Evolutionary conservation across 2,329 filamentous ascomycete genomes (phyloP), one percentile per base, ranked within the genome.

Genomic region (Diaporthe australafricana): DNA sequence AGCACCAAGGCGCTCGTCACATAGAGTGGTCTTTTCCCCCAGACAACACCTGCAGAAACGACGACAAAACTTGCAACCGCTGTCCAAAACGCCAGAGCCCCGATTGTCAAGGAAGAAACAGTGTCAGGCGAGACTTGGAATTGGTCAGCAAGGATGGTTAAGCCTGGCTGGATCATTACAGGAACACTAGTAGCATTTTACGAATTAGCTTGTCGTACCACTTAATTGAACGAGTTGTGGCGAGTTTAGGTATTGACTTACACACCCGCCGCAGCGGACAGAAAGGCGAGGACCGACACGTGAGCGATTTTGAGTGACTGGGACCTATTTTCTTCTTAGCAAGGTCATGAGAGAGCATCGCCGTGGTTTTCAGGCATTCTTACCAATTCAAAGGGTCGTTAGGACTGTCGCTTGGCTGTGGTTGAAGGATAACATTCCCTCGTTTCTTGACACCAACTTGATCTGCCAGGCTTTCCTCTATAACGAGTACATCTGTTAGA

Each of bases 31-130:
- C 67, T 53, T 32, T 56, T 52, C 32, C 53, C 67, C 67, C 67
- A 69, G 32, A 69, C 20, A 25, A 47, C 67, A 47, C 40, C 35
- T 7, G 52, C 67, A 17, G 67, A 42, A 32, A 69, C 67, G 40
- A 69, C 67, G 53, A 62, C 45, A 53, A 69, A 69, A 25, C 67
- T 55, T 53, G 67, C 67, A n/a, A 69, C 40, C 53, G 67, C 55
- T n/a, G 67, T 69, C 67, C 67, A 69, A 47, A 69, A 69, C 14
- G 67, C 30, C 27, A 55, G 67, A 8, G 67, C 25, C 38, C 30
- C 57, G 22, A 69, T 52, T 30, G 57, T 45, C 67, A 53, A 69
- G 16, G 50, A 52, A 14, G 38, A 56, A 14, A 50, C 48, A 22
- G 25, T 30, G 48, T 30, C 48, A 20, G 48, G 48, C 14, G 48